These are phyloP conservation scores for Pyrus communis DNA, from an alignment of 306 rosid species.

Conservation along the genomic window DNA sequence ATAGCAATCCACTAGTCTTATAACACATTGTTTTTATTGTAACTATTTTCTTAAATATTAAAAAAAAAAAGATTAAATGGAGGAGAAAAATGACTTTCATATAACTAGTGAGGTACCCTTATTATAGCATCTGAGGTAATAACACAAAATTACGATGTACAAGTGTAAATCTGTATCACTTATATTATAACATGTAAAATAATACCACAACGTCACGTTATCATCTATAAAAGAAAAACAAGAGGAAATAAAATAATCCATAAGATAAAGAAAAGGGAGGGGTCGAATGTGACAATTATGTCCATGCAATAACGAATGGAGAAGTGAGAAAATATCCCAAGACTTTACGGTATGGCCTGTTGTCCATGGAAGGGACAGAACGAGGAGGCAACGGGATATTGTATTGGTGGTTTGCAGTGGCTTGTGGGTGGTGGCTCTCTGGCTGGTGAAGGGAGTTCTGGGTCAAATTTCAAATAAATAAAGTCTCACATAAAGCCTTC, in stretches of 20 bases:
- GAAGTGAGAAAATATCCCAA: background rate
- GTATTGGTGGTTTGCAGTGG: background rate
- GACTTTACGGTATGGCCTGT: slow-evolving; percentile 2
- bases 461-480: background rate
- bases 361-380: slow-evolving; percentile 5
- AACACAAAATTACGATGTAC: no score
- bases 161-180: background rate
- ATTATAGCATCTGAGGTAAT: no score
- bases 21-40: no score
- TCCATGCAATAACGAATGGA: slow-evolving; percentile 5
- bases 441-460: background rate
- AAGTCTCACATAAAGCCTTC: background rate
- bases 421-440: background rate
- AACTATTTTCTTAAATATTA: no score
- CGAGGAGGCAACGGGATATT: background rate
- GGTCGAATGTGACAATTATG: background rate
- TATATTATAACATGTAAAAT: background rate
- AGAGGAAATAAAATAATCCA: background rate
- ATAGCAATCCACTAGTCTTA: background rate
- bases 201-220: no score
- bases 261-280: background rate
- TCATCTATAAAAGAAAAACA: background rate
- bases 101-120: no score
- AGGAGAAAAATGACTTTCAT: no score
- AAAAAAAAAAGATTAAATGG: no score